Evolutionary conservation across 441 rosid genomes (phyloP), one percentile per base, ranked within the genome.

Genomic region (Lagerstroemia fauriei): DNA sequence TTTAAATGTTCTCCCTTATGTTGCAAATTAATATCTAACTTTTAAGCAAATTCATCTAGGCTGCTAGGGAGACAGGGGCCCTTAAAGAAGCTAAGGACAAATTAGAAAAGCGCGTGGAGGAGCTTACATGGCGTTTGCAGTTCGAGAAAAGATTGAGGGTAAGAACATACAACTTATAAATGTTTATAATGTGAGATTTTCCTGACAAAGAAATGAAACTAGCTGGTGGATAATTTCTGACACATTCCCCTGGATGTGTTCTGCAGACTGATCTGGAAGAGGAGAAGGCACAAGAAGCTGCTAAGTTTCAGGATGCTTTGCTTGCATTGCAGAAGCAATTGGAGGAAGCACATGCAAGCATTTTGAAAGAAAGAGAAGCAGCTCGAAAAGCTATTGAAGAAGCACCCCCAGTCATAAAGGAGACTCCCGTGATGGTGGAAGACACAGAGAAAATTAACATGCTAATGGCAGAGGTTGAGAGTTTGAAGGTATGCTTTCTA

Each of bases 101-200:
- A 88, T 89, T 95, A 84, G 99, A 97, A 90, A 95, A 97, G 91
- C 97, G 98, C 68, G 99, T 97, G 83, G 99, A 97, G 88, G 99
- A 97, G 87, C 93, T 97, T 82, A 93, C 98, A 77, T 95, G 99
- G 99, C 96, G 99, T 81, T 87, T 94, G 84, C 99, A 97, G 83
- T 82, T 97, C 24, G 99, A 97, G 92, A 97, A 95, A 90, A 92
- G 96, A 87, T 86, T 97, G 86, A 93, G 99, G 96, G 99, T 97
- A 93, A 78, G 53, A 77, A 80, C 22, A 70, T 79, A 38, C 31
- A 1, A 29, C 47, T 14, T 12, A 31, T 32, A 5, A 51, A n/a
- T 34, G 18, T 18, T 38, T 41, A 29, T 63, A 59, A 44, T 57
- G 29, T 41, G 34, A 4, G 34, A n/a, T 77, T 48, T 75, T 65